A percentile compares a stretch with the other conserved stretches of the same genome.
phyloP scores from a whole-genome alignment of 371 early-diverging fungal species.

The Mucor racemosus region DNA sequence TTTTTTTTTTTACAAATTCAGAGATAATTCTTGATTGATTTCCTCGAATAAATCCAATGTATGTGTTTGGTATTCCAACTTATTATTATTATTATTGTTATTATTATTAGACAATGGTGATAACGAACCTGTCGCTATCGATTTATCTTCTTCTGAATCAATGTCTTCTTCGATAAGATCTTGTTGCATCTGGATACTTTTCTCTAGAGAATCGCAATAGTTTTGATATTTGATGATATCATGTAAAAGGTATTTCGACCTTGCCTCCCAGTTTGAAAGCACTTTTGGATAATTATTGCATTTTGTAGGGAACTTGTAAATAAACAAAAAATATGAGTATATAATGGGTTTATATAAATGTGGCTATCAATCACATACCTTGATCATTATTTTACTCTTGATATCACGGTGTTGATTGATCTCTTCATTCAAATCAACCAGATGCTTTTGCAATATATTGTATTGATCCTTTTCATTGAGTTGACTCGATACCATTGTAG shows the following conservation, averaged over 20 bases:
- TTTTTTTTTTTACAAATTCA: not conserved
- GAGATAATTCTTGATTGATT: conserved; percentile 38
- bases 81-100: not conserved
- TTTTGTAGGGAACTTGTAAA: conserved; percentile 52
- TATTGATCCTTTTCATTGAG: conserved; percentile 44
- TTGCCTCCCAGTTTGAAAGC: conserved; percentile 83
- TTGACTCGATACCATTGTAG: conserved; percentile 43
- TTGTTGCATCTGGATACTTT: conserved; percentile 32
- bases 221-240: conserved; percentile 88
- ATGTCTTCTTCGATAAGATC: not conserved
- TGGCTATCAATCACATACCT: conserved; percentile 21
- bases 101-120: not conserved
- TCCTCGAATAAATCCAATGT: conserved; percentile 40
- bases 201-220: conserved; percentile 76
- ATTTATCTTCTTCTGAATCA: not conserved
- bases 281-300: conserved; percentile 66
- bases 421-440: conserved; percentile 39
- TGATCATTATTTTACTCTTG: conserved; percentile 45
- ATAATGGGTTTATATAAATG: not conserved
- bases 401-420: conserved; percentile 50
- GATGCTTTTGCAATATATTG: conserved; percentile 36
- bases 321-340: not conserved
- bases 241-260: conserved; percentile 77
- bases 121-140: not conserved
- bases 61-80: conserved; percentile 24